Percentiles rank a stretch among this genome's conserved stretches.
These are phyloP conservation scores for Ophiostoma fasciatum DNA, from an alignment of 2,329 filamentous ascomycete species.

Conservation along the genomic window DNA sequence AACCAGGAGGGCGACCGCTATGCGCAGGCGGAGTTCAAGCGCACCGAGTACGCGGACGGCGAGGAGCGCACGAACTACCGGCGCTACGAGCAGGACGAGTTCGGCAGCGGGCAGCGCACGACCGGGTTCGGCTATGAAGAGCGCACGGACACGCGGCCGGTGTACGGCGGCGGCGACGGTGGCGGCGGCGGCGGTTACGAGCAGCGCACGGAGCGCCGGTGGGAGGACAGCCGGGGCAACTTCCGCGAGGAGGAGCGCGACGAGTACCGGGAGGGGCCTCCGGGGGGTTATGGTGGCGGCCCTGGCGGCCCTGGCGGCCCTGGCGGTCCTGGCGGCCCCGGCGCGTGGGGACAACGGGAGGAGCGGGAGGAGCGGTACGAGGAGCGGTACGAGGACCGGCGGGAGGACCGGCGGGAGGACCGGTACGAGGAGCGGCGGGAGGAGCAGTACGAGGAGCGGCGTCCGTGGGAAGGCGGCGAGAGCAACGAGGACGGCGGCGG, in stretches of 20 bases:
- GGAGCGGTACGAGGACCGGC: constrained; percentile 4
- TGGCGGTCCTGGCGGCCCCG: no score
- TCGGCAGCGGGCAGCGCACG: constrained; percentile 21
- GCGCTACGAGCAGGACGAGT: constrained; percentile 39
- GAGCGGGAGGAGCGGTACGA: constrained; percentile 6
- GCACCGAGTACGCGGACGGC: constrained; percentile 43
- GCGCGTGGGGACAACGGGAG: no score
- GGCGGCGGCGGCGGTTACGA: constrained; percentile 30
- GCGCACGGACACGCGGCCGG: constrained; percentile 36
- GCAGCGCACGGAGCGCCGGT: constrained; percentile 39
- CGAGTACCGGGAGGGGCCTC: constrained; percentile 9
- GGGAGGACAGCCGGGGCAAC: constrained; percentile 18
- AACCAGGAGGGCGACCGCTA: constrained; percentile 34
- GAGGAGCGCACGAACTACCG: constrained; percentile 44
- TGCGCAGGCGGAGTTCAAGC: constrained; percentile 43
- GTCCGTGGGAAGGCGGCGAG: constrained; percentile 4
- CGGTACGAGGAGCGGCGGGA: constrained; percentile 13
- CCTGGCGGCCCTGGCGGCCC: constrained; percentile 15
- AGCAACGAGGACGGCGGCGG: neutral
- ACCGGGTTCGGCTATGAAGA: constrained; percentile 42
- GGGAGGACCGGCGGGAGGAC: constrained; percentile 15
- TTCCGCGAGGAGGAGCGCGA: constrained; percentile 14
- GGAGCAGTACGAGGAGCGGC: constrained; percentile 9
- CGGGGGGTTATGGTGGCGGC: no score
- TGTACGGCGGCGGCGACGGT: constrained; percentile 24